These are phyloP conservation scores for Zizania latifolia DNA, from an alignment of 176 grass and related monocot species.

Conservation along the genomic window DNA sequence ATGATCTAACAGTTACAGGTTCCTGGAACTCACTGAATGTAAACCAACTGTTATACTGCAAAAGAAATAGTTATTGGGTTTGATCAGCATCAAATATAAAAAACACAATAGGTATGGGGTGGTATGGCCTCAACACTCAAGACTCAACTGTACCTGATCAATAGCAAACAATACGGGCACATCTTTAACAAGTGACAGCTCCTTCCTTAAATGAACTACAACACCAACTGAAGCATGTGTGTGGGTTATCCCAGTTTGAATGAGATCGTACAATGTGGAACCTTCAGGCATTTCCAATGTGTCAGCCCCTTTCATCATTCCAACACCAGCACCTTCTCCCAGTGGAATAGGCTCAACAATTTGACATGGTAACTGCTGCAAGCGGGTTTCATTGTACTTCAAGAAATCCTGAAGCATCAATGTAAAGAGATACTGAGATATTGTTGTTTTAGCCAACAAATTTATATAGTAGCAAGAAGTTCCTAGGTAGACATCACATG, in stretches of 20 bases:
- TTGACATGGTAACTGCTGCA: constrained; percentile 80
- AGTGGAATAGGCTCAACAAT: constrained; percentile 73
- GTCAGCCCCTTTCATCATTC: constrained; percentile 75
- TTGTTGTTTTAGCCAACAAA: background rate
- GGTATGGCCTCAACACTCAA: constrained; percentile 13
- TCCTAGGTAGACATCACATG: background rate
- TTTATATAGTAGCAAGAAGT: background rate
- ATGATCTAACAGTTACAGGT: constrained; percentile 63
- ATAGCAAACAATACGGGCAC: constrained; percentile 85
- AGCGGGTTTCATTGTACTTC: constrained; percentile 74
- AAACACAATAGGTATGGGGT: background rate
- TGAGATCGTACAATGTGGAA: constrained; percentile 87
- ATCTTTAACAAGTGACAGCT: constrained; percentile 83
- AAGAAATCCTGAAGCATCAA: constrained; percentile 66
- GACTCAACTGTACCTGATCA: constrained; percentile 65
- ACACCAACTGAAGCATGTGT: constrained; percentile 76
- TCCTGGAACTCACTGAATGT: constrained; percentile 96
- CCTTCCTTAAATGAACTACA: constrained; percentile 67
- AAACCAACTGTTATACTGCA: constrained; percentile 98
- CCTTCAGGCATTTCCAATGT: constrained; percentile 93
- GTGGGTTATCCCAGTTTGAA: constrained; percentile 93
- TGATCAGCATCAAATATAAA: constrained; percentile 8
- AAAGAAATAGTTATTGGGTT: constrained; percentile 21
- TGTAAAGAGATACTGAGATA: constrained; percentile 7
- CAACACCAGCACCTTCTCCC: constrained; percentile 92